Conservation (phyloP, 306 rosid genomes). For the Dryas octopetala region DNA sequence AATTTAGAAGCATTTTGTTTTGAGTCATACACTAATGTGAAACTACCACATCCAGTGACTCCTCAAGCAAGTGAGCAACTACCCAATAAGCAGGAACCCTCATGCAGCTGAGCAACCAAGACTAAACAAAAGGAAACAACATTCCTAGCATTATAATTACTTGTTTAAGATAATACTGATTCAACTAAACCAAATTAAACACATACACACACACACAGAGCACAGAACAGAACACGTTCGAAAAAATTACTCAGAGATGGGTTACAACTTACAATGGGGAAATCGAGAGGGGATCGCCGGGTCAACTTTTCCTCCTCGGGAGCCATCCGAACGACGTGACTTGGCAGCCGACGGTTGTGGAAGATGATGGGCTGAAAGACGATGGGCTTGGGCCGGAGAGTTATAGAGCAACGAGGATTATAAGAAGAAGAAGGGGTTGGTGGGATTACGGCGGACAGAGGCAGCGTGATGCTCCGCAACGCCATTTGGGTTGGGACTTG, state of each 20-base stretch:
- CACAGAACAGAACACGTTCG: neutral
- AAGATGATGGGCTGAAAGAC: neutral
- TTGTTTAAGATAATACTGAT: neutral
- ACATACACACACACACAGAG: neutral
- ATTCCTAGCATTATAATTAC: neutral
- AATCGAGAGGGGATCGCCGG: conserved; percentile 84
- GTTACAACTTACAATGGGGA: conserved; percentile 53
- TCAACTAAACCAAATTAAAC: neutral
- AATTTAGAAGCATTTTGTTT: neutral
- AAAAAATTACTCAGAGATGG: neutral
- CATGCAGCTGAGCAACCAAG: neutral
- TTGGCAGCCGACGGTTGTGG: conserved; percentile 22
- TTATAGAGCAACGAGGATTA: conserved; percentile 17
- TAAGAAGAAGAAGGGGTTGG: conserved; percentile 18
- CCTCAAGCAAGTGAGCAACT: neutral
- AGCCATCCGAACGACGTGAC: conserved; percentile 71
- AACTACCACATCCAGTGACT: too few relatives aligned
- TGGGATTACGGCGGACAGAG: conserved; percentile 23
- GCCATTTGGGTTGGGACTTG: conserved; percentile 34
- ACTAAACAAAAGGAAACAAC: neutral
- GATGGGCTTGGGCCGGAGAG: neutral
- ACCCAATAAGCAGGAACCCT: neutral
- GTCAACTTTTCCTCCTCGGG: conserved; percentile 79
- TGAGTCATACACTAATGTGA: neutral
- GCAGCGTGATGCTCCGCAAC: conserved; percentile 31